phyloP scores from a whole-genome alignment of 805 yeast genomes.

The Yarrowia sp. region DNA sequence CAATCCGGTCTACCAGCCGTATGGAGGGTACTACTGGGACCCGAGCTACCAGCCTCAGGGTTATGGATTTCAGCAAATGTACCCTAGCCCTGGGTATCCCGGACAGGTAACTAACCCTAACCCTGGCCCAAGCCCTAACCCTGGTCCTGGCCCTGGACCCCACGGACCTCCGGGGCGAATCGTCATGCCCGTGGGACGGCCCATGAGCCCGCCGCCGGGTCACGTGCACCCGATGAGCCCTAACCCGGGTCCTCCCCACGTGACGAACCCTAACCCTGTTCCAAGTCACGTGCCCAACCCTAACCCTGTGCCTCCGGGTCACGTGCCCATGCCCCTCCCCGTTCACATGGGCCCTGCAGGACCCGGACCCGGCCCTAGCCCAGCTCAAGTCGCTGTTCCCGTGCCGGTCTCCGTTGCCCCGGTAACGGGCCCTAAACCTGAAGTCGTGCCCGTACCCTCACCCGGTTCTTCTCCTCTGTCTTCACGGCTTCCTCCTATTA shows the following conservation, averaged over 20 bases:
- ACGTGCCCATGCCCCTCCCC: no score
- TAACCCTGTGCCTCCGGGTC: no score
- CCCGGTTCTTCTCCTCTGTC: neutral
- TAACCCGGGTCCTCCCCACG: no score
- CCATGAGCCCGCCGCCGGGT: no score
- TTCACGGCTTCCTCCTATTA: neutral
- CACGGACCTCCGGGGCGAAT: neutral
- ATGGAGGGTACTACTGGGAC: constrained; percentile 1
- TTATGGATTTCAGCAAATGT: neutral
- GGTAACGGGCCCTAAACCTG: no score
- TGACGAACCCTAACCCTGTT: no score
- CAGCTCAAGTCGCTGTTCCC: neutral
- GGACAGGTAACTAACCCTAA: no score
- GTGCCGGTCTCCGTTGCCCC: neutral
- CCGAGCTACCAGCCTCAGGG: neutral
- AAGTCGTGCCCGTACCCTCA: neutral
- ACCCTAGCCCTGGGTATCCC: neutral
- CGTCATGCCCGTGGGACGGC: no score
- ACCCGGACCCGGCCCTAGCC: neutral
- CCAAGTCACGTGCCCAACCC: no score
- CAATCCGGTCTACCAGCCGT: neutral
- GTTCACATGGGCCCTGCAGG: neutral
- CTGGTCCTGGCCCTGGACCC: neutral
- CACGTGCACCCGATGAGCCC: no score
- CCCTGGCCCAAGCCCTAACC: neutral